phyloP scores from a whole-genome alignment of 371 early-diverging fungal species.

The Mortierella sp. region DNA sequence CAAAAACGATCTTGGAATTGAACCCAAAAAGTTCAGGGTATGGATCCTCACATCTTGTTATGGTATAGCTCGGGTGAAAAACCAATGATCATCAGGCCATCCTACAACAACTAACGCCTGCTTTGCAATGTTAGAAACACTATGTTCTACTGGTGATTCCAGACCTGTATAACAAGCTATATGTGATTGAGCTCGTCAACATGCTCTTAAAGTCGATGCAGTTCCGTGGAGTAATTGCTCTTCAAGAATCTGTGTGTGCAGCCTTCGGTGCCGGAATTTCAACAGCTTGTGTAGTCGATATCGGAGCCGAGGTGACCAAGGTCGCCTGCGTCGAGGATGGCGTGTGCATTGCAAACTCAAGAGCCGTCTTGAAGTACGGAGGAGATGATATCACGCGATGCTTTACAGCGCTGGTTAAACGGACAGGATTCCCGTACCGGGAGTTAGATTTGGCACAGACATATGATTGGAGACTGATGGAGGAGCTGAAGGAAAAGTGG shows the following conservation, averaged over 20 bases:
- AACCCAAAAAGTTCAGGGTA: slow-evolving; percentile 66
- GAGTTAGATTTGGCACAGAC: slow-evolving; percentile 69
- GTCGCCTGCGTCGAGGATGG: slow-evolving; percentile 91
- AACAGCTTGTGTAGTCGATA: slow-evolving; percentile 87
- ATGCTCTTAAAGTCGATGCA: slow-evolving; percentile 81
- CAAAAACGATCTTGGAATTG: slow-evolving; percentile 76
- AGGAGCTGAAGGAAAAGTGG: slow-evolving; percentile 81
- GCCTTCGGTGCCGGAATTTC: slow-evolving; percentile 91
- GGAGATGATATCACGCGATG: slow-evolving; percentile 88
- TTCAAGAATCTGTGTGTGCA: slow-evolving; percentile 85
- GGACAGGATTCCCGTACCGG: slow-evolving; percentile 80
- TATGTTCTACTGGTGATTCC: slow-evolving; percentile 84
- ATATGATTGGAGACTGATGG: slow-evolving; percentile 77
- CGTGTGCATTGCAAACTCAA: slow-evolving; percentile 75
- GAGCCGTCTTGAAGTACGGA: slow-evolving; percentile 71
- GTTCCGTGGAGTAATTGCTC: slow-evolving; percentile 77
- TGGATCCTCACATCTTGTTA: no score
- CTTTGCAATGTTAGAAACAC: slow-evolving; percentile 55
- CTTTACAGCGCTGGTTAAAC: slow-evolving; percentile 70
- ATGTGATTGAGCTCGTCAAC: slow-evolving; percentile 71
- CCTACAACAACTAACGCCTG: neutral
- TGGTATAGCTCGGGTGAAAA: no score
- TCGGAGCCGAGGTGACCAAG: slow-evolving; percentile 90
- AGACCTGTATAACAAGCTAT: slow-evolving; percentile 72
- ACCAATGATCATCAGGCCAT: no score